Base-by-base conservation (phyloP, 768 basidiomycete genomes). In the Pleurotus tuber-regium region DNA sequence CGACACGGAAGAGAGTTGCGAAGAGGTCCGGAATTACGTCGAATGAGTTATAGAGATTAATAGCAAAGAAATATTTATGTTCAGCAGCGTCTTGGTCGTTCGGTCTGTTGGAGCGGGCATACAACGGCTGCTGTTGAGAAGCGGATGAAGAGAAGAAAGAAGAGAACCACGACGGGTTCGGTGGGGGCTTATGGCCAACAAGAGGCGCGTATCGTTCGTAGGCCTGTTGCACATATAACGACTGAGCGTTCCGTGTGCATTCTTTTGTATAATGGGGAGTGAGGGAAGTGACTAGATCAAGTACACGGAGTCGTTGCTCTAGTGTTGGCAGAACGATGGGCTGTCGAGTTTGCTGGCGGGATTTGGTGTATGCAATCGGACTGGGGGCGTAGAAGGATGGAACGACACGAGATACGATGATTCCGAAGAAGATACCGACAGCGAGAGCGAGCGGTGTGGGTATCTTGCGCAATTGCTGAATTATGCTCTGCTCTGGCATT, bases 1-100 rank as follows among this genome's bases (percentile, higher is more conserved):
- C 86, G 31, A 95, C 86, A 51, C 94, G 84, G 77, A 99, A 99
- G 59, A 99, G 86, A 18, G 94, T 94, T 26, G 93, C 86, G 67
- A 98, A 98, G 29, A 98, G 80, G 70, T 99, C 97, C 14, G 97
- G 95, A 58, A 98, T 95, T 66, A 98, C 74, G 71, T 97, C 94
- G 82, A 98, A 99, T 10, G 95, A 98, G 76, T 99, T 99, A 79
- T 98, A 98, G 53, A 98, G 77, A 71, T 99, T 99, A 79, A 99
- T 98, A 54, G 93, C 96, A 70, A 99, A 97, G 71, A 92, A 98
- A 68, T 98, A 99, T 67, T 99, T 98, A 82, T 99, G 97, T 57
- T 87, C 81, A 62, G 75, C 77, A 9, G 77, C 64, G 23, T 75
- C 59, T n/a, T 38, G 38, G 49, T 69, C 68, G 38, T 73, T 70